Conservation (phyloP, 2,329 filamentous ascomycete species). For the Cylindrodendrum hubeiense region DNA sequence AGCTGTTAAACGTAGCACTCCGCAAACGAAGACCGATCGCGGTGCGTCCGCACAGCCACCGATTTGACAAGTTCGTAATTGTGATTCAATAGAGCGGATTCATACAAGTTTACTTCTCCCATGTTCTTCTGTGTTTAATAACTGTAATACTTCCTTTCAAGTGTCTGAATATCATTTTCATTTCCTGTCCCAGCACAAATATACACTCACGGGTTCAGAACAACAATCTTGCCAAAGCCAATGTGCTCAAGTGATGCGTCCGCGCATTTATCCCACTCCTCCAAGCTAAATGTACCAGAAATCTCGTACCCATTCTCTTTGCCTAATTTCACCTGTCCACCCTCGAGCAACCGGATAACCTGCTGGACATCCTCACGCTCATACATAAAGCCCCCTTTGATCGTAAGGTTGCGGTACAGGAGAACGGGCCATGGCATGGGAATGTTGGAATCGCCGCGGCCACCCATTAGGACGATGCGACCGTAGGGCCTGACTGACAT, state of each 20-base stretch:
- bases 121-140: no score
- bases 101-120: no score
- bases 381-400: slow-evolving; percentile 59
- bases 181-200: no score
- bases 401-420: slow-evolving; percentile 49
- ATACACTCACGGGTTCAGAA: slow-evolving; percentile 23
- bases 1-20: slow-evolving; percentile 10
- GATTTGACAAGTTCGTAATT: no score
- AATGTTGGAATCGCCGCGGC: slow-evolving; percentile 46
- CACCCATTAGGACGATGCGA: slow-evolving; percentile 41
- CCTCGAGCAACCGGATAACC: slow-evolving; percentile 29
- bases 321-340: slow-evolving; percentile 29
- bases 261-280: slow-evolving; percentile 34
- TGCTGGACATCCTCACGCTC: slow-evolving; percentile 33
- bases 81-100: no score
- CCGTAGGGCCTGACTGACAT: slow-evolving; percentile 47
- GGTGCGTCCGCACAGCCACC: no score
- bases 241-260: slow-evolving; percentile 28
- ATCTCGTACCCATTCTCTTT: slow-evolving; percentile 31
- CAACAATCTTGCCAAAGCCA: slow-evolving; percentile 26
- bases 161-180: no score
- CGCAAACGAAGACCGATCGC: no score
- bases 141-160: no score
- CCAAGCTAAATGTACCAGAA: slow-evolving; percentile 18
- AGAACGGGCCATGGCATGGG: slow-evolving; percentile 30